Conservation (phyloP, 345 rosid species). For the Eucalyptus pauciflora region DNA sequence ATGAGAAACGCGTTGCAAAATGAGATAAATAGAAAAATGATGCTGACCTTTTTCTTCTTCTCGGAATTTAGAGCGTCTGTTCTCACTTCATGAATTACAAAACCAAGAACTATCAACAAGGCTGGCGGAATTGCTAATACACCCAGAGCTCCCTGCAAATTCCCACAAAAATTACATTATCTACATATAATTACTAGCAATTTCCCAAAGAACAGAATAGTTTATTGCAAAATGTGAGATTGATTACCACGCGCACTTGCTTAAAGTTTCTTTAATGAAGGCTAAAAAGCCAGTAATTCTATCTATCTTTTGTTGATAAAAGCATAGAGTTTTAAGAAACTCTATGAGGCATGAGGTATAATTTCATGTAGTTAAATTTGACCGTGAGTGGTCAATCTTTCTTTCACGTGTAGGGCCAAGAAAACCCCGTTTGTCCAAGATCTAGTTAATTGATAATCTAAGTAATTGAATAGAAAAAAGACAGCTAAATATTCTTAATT, state of each 20-base stretch:
- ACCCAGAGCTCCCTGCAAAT: constrained; percentile 48
- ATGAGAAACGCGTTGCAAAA: neutral
- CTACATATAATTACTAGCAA: neutral
- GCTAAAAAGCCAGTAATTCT: neutral
- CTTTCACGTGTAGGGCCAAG: neutral
- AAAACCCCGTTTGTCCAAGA: neutral
- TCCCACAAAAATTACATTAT: neutral
- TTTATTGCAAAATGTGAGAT: neutral
- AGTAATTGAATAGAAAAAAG: neutral
- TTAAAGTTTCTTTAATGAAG: neutral
- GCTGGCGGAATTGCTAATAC: constrained; percentile 53
- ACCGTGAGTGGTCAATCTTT: neutral
- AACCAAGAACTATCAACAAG: constrained; percentile 38
- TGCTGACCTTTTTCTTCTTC: constrained; percentile 22
- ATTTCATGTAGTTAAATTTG: neutral
- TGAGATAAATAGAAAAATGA: neutral
- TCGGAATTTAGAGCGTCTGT: constrained; percentile 4
- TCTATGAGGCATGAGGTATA: neutral
- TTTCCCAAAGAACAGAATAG: neutral
- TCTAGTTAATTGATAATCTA: neutral
- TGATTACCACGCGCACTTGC: neutral
- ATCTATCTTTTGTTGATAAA: no score
- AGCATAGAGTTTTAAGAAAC: neutral
- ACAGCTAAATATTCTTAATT: neutral
- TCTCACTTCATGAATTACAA: constrained; percentile 50